Conservation (phyloP, 345 rosid species). For the Gynandropsis gynandra region DNA sequence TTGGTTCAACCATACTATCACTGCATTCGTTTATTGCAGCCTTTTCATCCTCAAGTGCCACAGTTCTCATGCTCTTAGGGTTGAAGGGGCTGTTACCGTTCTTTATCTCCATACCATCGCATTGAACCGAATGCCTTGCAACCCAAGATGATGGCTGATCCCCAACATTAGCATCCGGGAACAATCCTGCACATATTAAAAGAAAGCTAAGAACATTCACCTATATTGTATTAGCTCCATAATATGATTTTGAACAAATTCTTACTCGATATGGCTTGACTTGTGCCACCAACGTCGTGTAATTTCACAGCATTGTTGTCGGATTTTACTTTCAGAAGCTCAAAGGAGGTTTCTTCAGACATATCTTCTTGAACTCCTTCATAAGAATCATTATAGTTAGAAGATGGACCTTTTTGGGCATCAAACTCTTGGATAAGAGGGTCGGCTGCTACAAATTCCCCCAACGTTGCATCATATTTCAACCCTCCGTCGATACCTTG, state of each 20-base stretch:
- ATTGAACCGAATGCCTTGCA: conserved; percentile 25
- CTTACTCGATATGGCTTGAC: conserved; percentile 18
- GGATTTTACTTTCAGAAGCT: conserved; percentile 10
- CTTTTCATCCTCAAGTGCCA: conserved; percentile 30
- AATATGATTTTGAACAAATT: conserved; percentile 4
- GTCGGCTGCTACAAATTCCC: conserved; percentile 61
- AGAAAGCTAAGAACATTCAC: conserved; percentile 2
- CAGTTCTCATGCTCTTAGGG: conserved; percentile 33
- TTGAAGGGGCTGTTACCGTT: conserved; percentile 25
- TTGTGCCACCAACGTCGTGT: conserved; percentile 42
- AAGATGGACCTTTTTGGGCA: conserved; percentile 25
- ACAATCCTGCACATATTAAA: conserved; percentile 21
- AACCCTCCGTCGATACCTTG: conserved; percentile 83
- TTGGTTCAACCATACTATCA: conserved; percentile 35
- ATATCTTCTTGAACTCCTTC: conserved; percentile 1
- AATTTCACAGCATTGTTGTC: conserved; percentile 35
- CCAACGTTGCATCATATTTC: conserved; percentile 60
- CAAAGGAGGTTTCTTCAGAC: conserved; percentile 8
- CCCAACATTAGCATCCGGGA: conserved; percentile 22
- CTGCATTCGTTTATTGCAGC: conserved; percentile 37
- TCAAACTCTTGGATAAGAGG: conserved; percentile 38
- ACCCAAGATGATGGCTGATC: conserved; percentile 30
- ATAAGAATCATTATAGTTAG: conserved; percentile 28
- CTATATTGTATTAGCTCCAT: neutral
- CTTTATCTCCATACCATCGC: conserved; percentile 27